Evolutionary conservation across 1,139 yeast genomes (phyloP), one percentile per base, ranked within the genome.

Genomic region (Blastobotrys apis): DNA sequence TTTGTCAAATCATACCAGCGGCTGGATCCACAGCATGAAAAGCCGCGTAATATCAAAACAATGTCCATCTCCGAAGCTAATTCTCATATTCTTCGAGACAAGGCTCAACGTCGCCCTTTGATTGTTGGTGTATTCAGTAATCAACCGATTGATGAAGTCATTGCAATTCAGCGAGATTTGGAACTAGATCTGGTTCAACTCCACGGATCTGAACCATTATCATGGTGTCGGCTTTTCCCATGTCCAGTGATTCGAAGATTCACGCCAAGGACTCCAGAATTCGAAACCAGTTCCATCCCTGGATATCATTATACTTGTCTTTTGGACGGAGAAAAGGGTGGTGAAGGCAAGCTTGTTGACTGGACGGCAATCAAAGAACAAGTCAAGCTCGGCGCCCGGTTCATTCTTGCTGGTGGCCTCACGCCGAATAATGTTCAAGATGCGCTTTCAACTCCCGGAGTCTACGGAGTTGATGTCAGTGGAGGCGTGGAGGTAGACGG

Each of bases 401-500:
- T 74, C 56, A 59, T 92, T 0, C 68, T 92, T 33, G 98, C 98
- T 0, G 98, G 98, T 4, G 98, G 98, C 0, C 70, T 92, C 47
- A 81, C 72, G 0, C 86, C 94, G 0, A 78, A 72, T 0, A 92
- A 90, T 56, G 85, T 92, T 10, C 47, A 48, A 0, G 62, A 64
- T 1, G 94, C 94, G 12, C 53, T 63, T 37, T 48, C 44, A 38
- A 69, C 68, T 39, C 61, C 56, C 47, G 81, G 84, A 2, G 77
- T 85, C n/a, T 60, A 80, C 34, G 97, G 97, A 1, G 92, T 83
- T 26, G 98, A 92, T 64, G 97, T 92, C 6, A 84, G 96, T 59
- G 92, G 97, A 12, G 98, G 98, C 1, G 95, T 90, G 1, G 98
- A 87, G 55, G 78, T 85, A 1, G 66, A 74, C 17, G 95, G 95